Evolutionary conservation across 495 filamentous ascomycete genomes (phyloP), one percentile per base, ranked within the genome.

Genomic region (Aspergillus hancockii): DNA sequence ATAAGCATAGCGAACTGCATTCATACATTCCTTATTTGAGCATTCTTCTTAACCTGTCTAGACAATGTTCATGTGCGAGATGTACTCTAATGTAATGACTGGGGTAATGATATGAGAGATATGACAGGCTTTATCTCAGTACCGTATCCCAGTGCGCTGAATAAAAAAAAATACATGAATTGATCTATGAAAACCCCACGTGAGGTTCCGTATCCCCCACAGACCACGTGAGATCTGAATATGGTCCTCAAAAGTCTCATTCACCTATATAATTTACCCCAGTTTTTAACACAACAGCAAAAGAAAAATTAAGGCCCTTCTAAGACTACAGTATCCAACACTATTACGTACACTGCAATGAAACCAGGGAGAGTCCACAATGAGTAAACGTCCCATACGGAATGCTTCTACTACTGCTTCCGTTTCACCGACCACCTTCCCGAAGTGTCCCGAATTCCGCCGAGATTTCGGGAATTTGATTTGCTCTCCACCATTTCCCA

Each of bases 381-480:
- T 41, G n/a, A 12, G 14, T 38, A 54, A 19, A 32, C 4, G 28
- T 7, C 25, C 25, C 3, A 52, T 16, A 10, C 9, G 7, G 34
- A 1, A 38, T 21, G 22, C 16, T 8, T 18, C 9, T 31, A n/a
- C 9, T 31, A n/a, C 16, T 36, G 0, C 54, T 57, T 62, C 59
- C 59, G 47, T 47, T 61, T 49, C 47, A 50, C 58, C 58, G 58
- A 51, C 40, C 18, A 40, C 4, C 38, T 45, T 49, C 34, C 59
- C 47, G 57, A 59, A 57, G 25, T 28, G 25, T 28, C 25, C 25
- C 25, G 25, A 36, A 38, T 47, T 52, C 71, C 71, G 71, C 69
- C 61, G n/a, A 59, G 69, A 67, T 59, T 63, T 69, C 65, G 63
- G 67, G 61, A 62, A 65, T 61, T 62, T 61, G 50, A 51, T 63